Conservation (phyloP, 148 eudicot species). For the Drosera capensis region DNA sequence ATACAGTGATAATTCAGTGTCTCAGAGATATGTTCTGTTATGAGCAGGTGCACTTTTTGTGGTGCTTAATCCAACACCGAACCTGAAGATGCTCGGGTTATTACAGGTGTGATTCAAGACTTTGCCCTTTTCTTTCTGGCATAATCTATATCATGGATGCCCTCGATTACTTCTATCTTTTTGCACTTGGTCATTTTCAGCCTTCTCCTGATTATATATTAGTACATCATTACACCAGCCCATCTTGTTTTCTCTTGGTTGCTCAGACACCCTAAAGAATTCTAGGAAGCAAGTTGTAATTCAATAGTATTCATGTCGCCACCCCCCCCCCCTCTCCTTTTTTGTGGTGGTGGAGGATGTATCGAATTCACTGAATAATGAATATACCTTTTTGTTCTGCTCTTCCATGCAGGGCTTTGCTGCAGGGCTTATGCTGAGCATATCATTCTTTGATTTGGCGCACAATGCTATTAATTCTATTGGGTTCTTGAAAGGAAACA, state of each 20-base stretch:
- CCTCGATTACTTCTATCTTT: neutral
- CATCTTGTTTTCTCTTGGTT: no score
- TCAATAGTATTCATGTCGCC: no score
- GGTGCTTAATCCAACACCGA: constrained; percentile 64
- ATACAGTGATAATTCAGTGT: no score
- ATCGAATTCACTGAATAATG: neutral
- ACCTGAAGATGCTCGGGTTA: constrained; percentile 90
- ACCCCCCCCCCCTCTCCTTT: no score
- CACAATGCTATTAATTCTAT: constrained; percentile 89
- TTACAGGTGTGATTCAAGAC: constrained; percentile 40
- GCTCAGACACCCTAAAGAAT: no score
- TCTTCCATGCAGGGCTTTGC: constrained; percentile 69
- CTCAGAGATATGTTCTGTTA: constrained; percentile 11
- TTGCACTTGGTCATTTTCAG: neutral
- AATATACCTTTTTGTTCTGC: constrained; percentile 1
- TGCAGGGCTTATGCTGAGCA: constrained; percentile 99
- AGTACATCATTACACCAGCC: no score
- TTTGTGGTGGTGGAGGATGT: no score
- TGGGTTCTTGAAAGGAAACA: constrained; percentile 89
- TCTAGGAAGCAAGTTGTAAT: no score
- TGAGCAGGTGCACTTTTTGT: constrained; percentile 88
- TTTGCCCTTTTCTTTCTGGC: neutral
- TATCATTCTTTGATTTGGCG: constrained; percentile 96
- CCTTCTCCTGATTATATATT: no score
- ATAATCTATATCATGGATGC: neutral